Evolutionary conservation across 2,329 filamentous ascomycete genomes (phyloP).

Genomic region (Didymellaceae sp.): DNA sequence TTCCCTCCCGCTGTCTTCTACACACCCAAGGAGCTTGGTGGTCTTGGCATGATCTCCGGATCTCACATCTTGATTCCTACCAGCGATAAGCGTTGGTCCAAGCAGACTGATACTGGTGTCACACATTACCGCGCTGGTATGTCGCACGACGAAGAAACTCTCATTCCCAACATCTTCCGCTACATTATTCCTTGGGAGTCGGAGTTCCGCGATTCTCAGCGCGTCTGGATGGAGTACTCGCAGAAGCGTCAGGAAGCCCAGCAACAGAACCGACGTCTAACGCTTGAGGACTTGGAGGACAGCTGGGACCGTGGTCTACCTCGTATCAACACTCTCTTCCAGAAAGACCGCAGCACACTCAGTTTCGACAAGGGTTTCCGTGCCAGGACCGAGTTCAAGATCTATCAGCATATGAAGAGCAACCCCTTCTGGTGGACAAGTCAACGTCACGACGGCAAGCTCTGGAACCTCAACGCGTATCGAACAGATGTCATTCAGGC

Average conservation of each 20-base stretch:
- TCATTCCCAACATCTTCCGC: constrained; percentile 98
- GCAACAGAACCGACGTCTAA: constrained; percentile 93
- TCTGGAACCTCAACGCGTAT: constrained; percentile 97
- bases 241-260: constrained; percentile 97
- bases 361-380: constrained; percentile 99
- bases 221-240: constrained; percentile 98
- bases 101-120: constrained; percentile 96
- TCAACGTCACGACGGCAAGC: constrained; percentile 93
- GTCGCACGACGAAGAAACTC: constrained; percentile 96
- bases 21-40: constrained; percentile 96
- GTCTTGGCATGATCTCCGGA: constrained; percentile 97
- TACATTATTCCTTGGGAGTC: constrained; percentile 99
- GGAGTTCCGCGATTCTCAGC: constrained; percentile 98
- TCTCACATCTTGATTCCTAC: constrained; percentile 97
- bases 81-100: constrained; percentile 97
- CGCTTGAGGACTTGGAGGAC: constrained; percentile 94
- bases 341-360: constrained; percentile 95
- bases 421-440: constrained; percentile 99
- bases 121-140: constrained; percentile 97
- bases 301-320: constrained; percentile 98
- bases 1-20: constrained; percentile 99
- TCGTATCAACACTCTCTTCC: constrained; percentile 98
- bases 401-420: constrained; percentile 98
- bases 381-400: constrained; percentile 93
- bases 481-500: constrained; percentile 97